Conservation (phyloP, 495 filamentous ascomycete genomes). For the Penicillium robsamsonii region DNA sequence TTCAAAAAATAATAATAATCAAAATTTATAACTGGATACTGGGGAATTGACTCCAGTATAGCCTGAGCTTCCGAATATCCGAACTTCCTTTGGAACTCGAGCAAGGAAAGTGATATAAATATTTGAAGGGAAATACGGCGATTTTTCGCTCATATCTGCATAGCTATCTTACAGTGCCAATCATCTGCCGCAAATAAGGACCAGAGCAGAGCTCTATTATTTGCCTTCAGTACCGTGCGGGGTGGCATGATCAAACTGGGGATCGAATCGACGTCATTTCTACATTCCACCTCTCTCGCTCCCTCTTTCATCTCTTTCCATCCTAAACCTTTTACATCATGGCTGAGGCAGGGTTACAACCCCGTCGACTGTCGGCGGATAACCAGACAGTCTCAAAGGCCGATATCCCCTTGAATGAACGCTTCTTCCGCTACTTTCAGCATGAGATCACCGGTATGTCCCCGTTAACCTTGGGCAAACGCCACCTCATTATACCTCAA, state of each 20-base stretch:
- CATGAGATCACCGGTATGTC: constrained; percentile 63
- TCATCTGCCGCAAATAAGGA: background rate
- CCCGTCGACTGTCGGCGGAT: constrained; percentile 40
- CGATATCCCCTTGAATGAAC: constrained; percentile 59
- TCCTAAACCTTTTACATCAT: constrained; percentile 20
- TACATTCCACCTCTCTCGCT: constrained; percentile 14
- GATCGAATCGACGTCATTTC: constrained; percentile 30
- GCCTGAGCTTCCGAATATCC: background rate
- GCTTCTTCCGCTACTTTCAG: constrained; percentile 78
- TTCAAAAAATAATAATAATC: background rate
- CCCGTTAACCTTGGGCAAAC: background rate
- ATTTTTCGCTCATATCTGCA: constrained; percentile 4
- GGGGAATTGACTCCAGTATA: background rate
- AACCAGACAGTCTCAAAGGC: constrained; percentile 42
- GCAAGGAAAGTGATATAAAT: background rate
- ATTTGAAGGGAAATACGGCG: constrained; percentile 13
- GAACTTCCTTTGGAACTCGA: background rate
- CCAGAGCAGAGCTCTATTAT: background rate
- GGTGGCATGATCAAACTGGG: constrained; percentile 25
- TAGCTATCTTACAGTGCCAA: background rate
- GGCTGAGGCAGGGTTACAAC: constrained; percentile 32
- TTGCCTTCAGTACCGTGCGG: constrained; percentile 12
- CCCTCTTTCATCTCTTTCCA: background rate
- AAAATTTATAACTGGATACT: background rate
- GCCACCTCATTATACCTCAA: background rate